These are phyloP conservation scores for Fusarium sp. DNA, from an alignment of 2,329 filamentous ascomycete genomes.

Conservation along the genomic window DNA sequence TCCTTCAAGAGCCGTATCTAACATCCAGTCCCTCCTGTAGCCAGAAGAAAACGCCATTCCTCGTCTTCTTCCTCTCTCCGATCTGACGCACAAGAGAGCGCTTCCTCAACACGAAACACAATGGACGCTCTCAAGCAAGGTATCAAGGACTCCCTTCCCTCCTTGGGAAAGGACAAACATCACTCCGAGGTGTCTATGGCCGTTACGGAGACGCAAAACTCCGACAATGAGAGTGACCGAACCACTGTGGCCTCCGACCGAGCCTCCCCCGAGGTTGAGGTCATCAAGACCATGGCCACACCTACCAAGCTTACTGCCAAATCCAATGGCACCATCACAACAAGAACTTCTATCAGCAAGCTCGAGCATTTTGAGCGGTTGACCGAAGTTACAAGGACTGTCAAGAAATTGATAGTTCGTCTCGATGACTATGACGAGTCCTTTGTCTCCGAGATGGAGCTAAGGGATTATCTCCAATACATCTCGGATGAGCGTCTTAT, in stretches of 20 bases:
- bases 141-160: constrained; percentile 20
- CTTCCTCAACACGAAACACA: constrained; percentile 12
- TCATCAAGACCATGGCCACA: neutral
- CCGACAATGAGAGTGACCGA: constrained; percentile 28
- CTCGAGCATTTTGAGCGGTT: constrained; percentile 25
- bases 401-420: constrained; percentile 31
- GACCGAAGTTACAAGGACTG: constrained; percentile 26
- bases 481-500: constrained; percentile 54
- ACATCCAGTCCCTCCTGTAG: neutral
- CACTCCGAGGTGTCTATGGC: constrained; percentile 5
- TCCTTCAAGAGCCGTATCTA: neutral
- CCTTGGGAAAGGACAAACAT: constrained; percentile 19
- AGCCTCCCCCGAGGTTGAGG: constrained; percentile 5
- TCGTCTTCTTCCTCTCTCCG: constrained; percentile 29
- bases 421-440: constrained; percentile 36
- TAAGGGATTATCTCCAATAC: constrained; percentile 48
- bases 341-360: neutral
- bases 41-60: constrained; percentile 34
- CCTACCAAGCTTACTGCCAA: neutral
- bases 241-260: constrained; percentile 24
- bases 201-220: constrained; percentile 10
- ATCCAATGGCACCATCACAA: neutral
- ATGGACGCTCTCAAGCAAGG: constrained; percentile 31
- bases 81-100: constrained; percentile 19
- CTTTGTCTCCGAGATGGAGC: constrained; percentile 36